Conservation (phyloP, 2,329 filamentous ascomycete species). For the Daldinia sp. region DNA sequence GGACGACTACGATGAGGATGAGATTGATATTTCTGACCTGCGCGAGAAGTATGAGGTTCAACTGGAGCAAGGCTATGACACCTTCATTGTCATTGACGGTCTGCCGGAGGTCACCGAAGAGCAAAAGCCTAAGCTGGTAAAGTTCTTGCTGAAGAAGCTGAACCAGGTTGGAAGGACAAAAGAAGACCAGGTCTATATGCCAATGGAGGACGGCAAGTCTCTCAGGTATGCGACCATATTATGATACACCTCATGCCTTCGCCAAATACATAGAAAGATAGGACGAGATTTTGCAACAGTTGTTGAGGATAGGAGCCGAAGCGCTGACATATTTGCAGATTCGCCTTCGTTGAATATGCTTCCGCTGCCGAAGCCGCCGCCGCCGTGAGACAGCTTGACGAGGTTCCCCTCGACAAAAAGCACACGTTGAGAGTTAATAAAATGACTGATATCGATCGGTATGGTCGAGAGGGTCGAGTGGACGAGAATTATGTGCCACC, state of each 20-base stretch:
- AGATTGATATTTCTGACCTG: slow-evolving; percentile 95
- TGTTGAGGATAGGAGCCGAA: background rate
- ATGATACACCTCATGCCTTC: background rate
- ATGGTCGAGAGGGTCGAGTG: slow-evolving; percentile 91
- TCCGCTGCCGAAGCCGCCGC: slow-evolving; percentile 89
- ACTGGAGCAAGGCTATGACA: slow-evolving; percentile 94
- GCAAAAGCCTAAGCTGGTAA: slow-evolving; percentile 92
- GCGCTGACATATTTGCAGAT: slow-evolving; percentile 64
- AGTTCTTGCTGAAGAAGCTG: slow-evolving; percentile 95
- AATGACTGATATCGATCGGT: slow-evolving; percentile 96
- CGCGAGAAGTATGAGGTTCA: slow-evolving; percentile 95
- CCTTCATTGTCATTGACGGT: slow-evolving; percentile 96
- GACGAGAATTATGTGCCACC: slow-evolving; percentile 91
- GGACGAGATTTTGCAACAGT: background rate
- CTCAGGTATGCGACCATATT: slow-evolving; percentile 73
- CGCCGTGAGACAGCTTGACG: slow-evolving; percentile 89
- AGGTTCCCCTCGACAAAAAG: slow-evolving; percentile 92
- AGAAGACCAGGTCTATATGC: slow-evolving; percentile 94
- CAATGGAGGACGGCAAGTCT: slow-evolving; percentile 87
- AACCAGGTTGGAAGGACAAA: slow-evolving; percentile 85
- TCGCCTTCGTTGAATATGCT: slow-evolving; percentile 97
- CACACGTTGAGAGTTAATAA: slow-evolving; percentile 98
- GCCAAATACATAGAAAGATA: background rate
- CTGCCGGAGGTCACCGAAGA: slow-evolving; percentile 90
- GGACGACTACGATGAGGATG: slow-evolving; percentile 89